phyloP scores from a whole-genome alignment of 352 stramenopile species.

The Thalassiosira mediterranea region DNA sequence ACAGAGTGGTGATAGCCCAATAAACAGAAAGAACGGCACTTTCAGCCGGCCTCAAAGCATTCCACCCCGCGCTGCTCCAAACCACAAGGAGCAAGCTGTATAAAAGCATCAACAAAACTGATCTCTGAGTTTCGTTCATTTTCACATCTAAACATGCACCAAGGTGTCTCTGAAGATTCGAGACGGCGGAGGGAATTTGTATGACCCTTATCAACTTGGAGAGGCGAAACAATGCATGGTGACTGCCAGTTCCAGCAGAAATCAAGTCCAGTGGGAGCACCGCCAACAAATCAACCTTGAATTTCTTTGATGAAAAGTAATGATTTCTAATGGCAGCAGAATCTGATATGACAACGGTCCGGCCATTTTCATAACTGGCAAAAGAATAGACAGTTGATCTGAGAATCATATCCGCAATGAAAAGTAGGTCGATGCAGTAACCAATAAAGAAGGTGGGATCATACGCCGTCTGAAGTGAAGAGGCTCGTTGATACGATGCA shows the following conservation, averaged over 20 bases:
- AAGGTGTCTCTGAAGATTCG: constrained; percentile 51
- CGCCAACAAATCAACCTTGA: constrained; percentile 50
- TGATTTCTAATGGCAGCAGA: constrained; percentile 29
- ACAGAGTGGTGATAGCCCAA: constrained; percentile 67
- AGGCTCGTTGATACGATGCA: constrained; percentile 24
- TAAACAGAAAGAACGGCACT: constrained; percentile 52
- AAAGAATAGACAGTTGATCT: constrained; percentile 48
- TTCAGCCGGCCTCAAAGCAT: constrained; percentile 45
- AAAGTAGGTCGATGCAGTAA: constrained; percentile 58
- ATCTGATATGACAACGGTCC: constrained; percentile 47
- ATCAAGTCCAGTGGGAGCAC: constrained; percentile 58
- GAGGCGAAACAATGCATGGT: constrained; percentile 45
- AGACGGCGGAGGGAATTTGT: constrained; percentile 38
- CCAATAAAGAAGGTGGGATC: constrained; percentile 44
- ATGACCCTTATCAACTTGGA: constrained; percentile 54
- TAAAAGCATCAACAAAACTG: constrained; percentile 52
- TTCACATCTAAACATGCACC: constrained; percentile 51
- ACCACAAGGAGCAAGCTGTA: constrained; percentile 55
- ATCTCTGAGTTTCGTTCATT: constrained; percentile 55
- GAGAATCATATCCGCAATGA: constrained; percentile 59
- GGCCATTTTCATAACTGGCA: constrained; percentile 37
- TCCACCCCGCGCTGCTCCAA: constrained; percentile 60
- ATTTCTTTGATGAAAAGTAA: constrained; percentile 48
- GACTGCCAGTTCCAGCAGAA: constrained; percentile 24
- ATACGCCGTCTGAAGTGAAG: constrained; percentile 33